Evolutionary conservation across 2,329 filamentous ascomycete species (phyloP), one percentile per base, ranked within the genome.

Genomic region (Colletotrichum tanaceti): DNA sequence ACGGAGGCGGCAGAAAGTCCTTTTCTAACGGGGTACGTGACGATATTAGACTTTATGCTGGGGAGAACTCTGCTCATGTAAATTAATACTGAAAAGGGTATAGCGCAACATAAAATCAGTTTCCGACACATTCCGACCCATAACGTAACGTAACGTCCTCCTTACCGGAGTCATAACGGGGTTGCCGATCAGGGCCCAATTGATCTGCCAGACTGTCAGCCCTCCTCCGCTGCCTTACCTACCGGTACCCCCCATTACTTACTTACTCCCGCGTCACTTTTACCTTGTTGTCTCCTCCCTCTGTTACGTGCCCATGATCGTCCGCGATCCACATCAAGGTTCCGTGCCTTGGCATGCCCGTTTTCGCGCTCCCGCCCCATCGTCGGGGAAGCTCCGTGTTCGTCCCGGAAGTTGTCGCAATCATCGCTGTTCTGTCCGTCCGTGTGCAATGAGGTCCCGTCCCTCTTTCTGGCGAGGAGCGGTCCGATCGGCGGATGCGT

Each of bases 331-430:
- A 43, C 39, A 9, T 47, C 11, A 47, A 5, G 14, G 24, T 18
- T 11, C 32, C 58, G 11, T 60, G 35, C 20, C 58, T 39, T 60
- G 58, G 58, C 58, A 50, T 5, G 20, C 58, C 32, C 20, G 44
- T 28, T 7, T 44, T 32, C n/a, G 14, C 28, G n/a, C 32, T 38
- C 7, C 44, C 28, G 5, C 32, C 35, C 20, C 16, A 35, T 11
- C 13, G 24, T 22, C 3, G 16, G 57, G 58, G n/a, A n/a, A 49
- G 13, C 46, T 46, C 44, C 32, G 58, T 60, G 55, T 28, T 16
- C n/a, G 24, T 22, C 44, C 28, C 43, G 43, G n/a, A n/a, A 16
- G 16, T 18, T 58, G 43, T 24, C 28, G 47, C 24, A 28, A 47
- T 47, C n/a, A 18, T 22, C 46, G 5, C n/a, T n/a, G n/a, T n/a